Evolutionary conservation across 805 yeast genomes (phyloP).

Genomic region (Yarrowia sp.): DNA sequence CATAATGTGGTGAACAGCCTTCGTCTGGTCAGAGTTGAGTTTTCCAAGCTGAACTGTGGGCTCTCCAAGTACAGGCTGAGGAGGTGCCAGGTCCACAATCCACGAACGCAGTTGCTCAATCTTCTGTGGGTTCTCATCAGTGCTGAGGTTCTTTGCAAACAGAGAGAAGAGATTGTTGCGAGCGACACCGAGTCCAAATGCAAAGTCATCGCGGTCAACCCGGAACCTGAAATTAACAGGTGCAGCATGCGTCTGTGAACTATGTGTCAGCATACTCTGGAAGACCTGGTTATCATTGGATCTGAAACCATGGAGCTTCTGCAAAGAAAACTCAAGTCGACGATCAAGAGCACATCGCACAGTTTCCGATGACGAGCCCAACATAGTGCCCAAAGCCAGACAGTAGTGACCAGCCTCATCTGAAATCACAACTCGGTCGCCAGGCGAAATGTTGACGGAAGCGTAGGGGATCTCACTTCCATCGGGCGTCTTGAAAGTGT

Average conservation of each 20-base stretch:
- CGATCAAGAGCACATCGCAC: constrained; percentile 55
- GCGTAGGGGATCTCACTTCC: constrained; percentile 8
- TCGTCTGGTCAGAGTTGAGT: constrained; percentile 69
- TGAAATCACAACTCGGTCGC: constrained; percentile 70
- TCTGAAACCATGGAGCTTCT: constrained; percentile 47
- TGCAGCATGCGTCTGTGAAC: constrained; percentile 21
- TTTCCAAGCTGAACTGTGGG: constrained; percentile 27
- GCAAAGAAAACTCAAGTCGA: constrained; percentile 48
- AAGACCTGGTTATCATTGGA: constrained; percentile 49
- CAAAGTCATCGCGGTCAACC: constrained; percentile 77
- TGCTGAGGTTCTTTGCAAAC: constrained; percentile 40
- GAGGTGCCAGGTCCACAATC: constrained; percentile 55
- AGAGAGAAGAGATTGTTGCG: constrained; percentile 72
- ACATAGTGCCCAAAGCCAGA: constrained; percentile 60
- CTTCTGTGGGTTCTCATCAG: constrained; percentile 45
- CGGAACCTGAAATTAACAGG: constrained; percentile 46
- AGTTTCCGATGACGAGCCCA: constrained; percentile 43
- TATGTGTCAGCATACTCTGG: constrained; percentile 45
- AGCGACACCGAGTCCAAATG: constrained; percentile 71
- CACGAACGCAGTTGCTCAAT: constrained; percentile 42
- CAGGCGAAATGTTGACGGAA: constrained; percentile 37
- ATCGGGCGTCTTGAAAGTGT: constrained; percentile 2
- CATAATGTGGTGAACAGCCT: constrained; percentile 65
- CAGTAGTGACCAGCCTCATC: constrained; percentile 80
- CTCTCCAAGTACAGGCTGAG: constrained; percentile 40